Evolutionary conservation across 257 asterid genomes (phyloP), one percentile per base, ranked within the genome.

Genomic region (Nicotiana undulata): DNA sequence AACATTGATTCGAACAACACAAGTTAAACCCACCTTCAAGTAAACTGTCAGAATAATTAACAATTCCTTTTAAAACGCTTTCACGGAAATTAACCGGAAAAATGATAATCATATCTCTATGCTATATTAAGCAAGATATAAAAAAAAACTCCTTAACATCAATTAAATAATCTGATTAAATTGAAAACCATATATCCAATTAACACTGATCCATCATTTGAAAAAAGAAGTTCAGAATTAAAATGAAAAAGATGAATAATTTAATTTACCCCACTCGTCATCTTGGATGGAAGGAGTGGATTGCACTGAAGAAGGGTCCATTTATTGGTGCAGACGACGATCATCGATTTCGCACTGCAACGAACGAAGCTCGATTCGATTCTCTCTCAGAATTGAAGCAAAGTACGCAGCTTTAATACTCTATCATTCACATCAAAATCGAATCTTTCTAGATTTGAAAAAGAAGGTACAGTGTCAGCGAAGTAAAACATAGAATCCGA

Each of bases 231-330:
- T 32, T 22, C 12, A n/a, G 29, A 22, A 6, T 29, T 22, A 12
- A 15, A 24, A 13, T 17, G 11, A 55, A 8, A 20, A 66, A 24
- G n/a, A 74, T 18, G 8, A 53, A 22, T 40, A 8, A 24, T 20
- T 3, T 9, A 65, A 55, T 85, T 37, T 37, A 87, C 90, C 90
- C 90, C 90, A 87, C 87, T 91, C 97, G 26, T 93, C 92, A 79
- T 89, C 93, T 80, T 90, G 90, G 51, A 63, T 51, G 75, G 92
- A 82, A 85, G 86, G 76, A 85, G 91, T 53, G 87, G 88, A 70
- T 58, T 86, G 93, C 84, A 81, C 82, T 46, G 85, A 82, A 59
- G 87, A 85, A 44, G 83, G 75, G 78, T 91, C 97, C 94, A 92
- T 90, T 68, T 37, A 37, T 37, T 75, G 83, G 68, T 76, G 89